These are phyloP conservation scores for Ophiognomonia clavigignenti-juglandacearum DNA, from an alignment of 2,329 filamentous ascomycete species.

Conservation along the genomic window DNA sequence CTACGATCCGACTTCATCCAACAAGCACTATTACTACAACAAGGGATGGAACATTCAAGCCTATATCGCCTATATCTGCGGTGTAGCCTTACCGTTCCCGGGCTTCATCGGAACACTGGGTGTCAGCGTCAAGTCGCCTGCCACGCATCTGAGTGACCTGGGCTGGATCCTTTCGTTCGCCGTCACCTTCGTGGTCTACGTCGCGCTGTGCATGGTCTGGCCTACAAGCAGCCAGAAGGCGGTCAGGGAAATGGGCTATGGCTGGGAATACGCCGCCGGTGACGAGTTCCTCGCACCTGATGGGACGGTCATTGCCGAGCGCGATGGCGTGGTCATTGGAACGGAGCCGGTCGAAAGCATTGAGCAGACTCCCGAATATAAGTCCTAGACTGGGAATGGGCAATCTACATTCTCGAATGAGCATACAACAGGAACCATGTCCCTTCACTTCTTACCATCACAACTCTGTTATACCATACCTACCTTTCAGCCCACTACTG, in stretches of 20 bases:
- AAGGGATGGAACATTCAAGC: slow-evolving; percentile 30
- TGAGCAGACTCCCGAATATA: background rate
- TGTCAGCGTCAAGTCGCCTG: slow-evolving; percentile 24
- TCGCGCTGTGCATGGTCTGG: slow-evolving; percentile 29
- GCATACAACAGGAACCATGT: too few relatives aligned
- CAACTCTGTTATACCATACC: too few relatives aligned
- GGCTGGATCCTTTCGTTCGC: slow-evolving; percentile 31
- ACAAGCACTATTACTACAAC: slow-evolving; percentile 29
- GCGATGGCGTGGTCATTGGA: slow-evolving; percentile 1
- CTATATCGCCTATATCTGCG: slow-evolving; percentile 28
- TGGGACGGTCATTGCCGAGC: slow-evolving; percentile 8
- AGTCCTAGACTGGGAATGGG: background rate
- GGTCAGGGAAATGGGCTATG: slow-evolving; percentile 9
- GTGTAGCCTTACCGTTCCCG: slow-evolving; percentile 29
- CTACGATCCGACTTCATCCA: slow-evolving; percentile 25
- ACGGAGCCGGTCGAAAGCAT: slow-evolving; percentile 3
- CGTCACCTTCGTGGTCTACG: slow-evolving; percentile 27
- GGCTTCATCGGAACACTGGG: slow-evolving; percentile 30
- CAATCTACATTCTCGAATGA: too few relatives aligned
- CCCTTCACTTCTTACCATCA: too few relatives aligned
- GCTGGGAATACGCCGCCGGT: slow-evolving; percentile 7
- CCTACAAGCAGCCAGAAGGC: slow-evolving; percentile 7
- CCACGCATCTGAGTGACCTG: slow-evolving; percentile 27
- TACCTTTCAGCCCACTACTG: too few relatives aligned
- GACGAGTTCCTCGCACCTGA: slow-evolving; percentile 10